Evolutionary conservation across 148 eudicot genomes (phyloP).

Genomic region (Spergularia marina): DNA sequence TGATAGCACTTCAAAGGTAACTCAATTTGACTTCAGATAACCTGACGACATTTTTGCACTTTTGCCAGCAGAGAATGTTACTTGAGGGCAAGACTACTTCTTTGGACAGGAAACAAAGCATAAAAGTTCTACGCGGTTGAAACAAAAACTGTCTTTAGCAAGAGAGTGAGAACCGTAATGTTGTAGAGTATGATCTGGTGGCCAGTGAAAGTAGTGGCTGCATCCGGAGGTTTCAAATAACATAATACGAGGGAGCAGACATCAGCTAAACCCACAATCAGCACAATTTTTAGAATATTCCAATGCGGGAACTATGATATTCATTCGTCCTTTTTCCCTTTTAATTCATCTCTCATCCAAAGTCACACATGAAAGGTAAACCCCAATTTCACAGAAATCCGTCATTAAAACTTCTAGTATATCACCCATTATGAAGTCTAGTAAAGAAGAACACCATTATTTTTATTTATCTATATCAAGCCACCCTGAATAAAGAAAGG

Average conservation of each 20-base stretch:
- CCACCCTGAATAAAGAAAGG: neutral
- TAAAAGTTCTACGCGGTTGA: too few species aligned
- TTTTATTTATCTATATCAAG: neutral
- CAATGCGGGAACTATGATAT: neutral
- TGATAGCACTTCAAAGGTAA: too few species aligned
- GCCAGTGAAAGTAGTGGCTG: neutral
- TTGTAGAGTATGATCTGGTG: neutral
- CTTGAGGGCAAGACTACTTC: too few species aligned
- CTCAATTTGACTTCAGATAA: too few species aligned
- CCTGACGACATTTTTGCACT: too few species aligned
- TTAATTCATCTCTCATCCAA: neutral
- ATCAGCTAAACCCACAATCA: neutral
- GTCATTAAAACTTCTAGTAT: neutral
- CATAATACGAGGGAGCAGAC: neutral
- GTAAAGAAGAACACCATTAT: neutral
- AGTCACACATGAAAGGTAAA: neutral
- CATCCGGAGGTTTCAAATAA: too few species aligned
- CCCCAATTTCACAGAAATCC: neutral
- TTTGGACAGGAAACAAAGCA: neutral
- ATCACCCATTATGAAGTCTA: neutral
- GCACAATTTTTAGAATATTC: too few species aligned
- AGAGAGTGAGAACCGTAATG: neutral
- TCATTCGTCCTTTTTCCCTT: too few species aligned
- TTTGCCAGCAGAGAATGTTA: too few species aligned
- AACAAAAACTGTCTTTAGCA: neutral